phyloP scores from a whole-genome alignment of 805 yeast species.

The Yamadazyma takamatsuzukensis region DNA sequence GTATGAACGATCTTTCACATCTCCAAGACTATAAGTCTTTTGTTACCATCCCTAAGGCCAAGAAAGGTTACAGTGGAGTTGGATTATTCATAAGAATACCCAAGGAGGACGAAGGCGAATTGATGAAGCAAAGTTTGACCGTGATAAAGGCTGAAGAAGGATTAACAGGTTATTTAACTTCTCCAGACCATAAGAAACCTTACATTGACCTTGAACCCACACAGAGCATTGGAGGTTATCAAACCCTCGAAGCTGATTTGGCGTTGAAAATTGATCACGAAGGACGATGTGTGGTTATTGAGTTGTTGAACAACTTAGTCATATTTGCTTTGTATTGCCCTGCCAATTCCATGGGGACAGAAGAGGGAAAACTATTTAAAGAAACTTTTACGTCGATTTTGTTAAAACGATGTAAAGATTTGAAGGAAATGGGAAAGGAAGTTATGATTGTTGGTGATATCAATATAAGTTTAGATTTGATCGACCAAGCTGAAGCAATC shows the following conservation, averaged over 20 bases:
- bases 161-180: slow-evolving; percentile 60
- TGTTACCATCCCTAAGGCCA: slow-evolving; percentile 61
- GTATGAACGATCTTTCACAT: slow-evolving; percentile 44
- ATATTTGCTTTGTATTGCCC: slow-evolving; percentile 80
- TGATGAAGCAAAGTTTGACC: slow-evolving; percentile 34
- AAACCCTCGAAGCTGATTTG: slow-evolving; percentile 27
- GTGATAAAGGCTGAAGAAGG: slow-evolving; percentile 88
- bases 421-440: slow-evolving; percentile 55
- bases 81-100: slow-evolving; percentile 71
- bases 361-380: slow-evolving; percentile 60
- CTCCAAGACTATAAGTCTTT: slow-evolving; percentile 59
- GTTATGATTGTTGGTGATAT: slow-evolving; percentile 87
- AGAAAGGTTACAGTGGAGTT: slow-evolving; percentile 90
- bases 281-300: slow-evolving; percentile 78
- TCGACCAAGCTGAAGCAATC: slow-evolving; percentile 76
- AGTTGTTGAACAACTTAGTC: slow-evolving; percentile 59
- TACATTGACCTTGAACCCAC: slow-evolving; percentile 18
- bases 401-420: slow-evolving; percentile 56
- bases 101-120: slow-evolving; percentile 36
- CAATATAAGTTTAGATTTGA: slow-evolving; percentile 73
- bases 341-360: slow-evolving; percentile 75
- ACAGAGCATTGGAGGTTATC: slow-evolving; percentile 71
- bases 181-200: slow-evolving; percentile 10
- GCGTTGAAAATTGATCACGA: slow-evolving; percentile 64
- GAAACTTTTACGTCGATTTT: slow-evolving; percentile 54